These are phyloP conservation scores for Pilaira anomala DNA, from an alignment of 192 early-diverging fungal genomes.

Conservation along the genomic window DNA sequence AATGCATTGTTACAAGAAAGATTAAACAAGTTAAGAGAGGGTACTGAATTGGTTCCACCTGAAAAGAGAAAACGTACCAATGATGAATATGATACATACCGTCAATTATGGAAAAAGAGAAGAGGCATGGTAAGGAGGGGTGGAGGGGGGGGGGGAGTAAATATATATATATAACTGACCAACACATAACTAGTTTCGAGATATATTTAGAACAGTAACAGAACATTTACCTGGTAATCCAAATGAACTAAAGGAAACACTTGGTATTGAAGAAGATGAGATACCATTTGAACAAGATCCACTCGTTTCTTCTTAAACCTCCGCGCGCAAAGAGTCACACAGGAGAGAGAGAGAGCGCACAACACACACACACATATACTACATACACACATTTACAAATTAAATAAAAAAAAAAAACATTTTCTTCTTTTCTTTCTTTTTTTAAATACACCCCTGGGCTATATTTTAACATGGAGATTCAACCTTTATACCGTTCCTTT, in stretches of 20 bases:
- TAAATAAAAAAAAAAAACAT: too few species aligned
- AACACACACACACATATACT: too few species aligned
- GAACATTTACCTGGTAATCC: constrained; percentile 4
- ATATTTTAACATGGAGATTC: constrained; percentile 14
- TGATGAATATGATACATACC: background rate
- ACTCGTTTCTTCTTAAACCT: background rate
- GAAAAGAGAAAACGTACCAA: constrained; percentile 2
- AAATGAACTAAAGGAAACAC: background rate
- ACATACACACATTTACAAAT: too few species aligned
- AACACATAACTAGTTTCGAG: too few species aligned
- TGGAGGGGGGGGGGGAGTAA: too few species aligned
- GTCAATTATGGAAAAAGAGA: constrained; percentile 13
- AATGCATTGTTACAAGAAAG: background rate
- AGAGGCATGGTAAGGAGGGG: background rate
- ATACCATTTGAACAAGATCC: background rate
- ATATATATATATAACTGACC: too few species aligned
- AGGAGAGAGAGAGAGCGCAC: too few species aligned
- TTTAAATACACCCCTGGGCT: too few species aligned
- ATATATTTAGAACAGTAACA: background rate
- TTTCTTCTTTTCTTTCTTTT: background rate
- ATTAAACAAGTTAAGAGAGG: background rate
- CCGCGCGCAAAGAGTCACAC: too few species aligned
- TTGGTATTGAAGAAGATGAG: constrained; percentile 18
- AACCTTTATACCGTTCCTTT: constrained; percentile 54
- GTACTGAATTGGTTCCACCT: background rate